These are phyloP conservation scores for Wickerhamomyces ciferrii DNA, from an alignment of 805 yeast species.

Conservation along the genomic window DNA sequence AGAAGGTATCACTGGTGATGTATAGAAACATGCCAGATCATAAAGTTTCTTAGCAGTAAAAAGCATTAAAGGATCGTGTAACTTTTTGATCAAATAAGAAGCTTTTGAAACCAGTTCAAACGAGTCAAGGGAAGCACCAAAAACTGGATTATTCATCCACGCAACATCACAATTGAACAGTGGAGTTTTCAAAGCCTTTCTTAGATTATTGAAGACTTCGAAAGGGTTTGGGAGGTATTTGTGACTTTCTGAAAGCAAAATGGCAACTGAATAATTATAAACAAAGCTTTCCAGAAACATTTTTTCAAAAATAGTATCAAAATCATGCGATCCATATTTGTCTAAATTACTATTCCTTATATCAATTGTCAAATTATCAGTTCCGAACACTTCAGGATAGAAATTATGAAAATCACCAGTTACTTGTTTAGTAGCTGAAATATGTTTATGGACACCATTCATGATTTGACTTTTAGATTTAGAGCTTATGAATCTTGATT, in stretches of 20 bases:
- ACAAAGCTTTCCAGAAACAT: slow-evolving; percentile 40
- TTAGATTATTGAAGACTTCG: slow-evolving; percentile 28
- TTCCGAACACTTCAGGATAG: slow-evolving; percentile 19
- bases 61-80: slow-evolving; percentile 4
- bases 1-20: slow-evolving; percentile 15
- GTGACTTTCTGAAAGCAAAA: slow-evolving; percentile 29
- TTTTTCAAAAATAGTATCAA: slow-evolving; percentile 19
- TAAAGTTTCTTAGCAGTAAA: slow-evolving; percentile 9
- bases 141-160: slow-evolving; percentile 40
- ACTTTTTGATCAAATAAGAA: slow-evolving; percentile 22
- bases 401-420: not conserved
- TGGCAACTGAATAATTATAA: slow-evolving; percentile 33
- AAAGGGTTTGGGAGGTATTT: slow-evolving; percentile 38
- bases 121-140: slow-evolving; percentile 31
- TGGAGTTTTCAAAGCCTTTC: slow-evolving; percentile 27
- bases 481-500: slow-evolving; percentile 17
- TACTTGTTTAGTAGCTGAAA: not conserved
- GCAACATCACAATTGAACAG: slow-evolving; percentile 29
- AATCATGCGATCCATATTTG: not conserved
- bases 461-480: not conserved
- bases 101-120: slow-evolving; percentile 31
- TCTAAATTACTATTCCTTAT: slow-evolving; percentile 11
- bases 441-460: slow-evolving; percentile 1
- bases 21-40: slow-evolving; percentile 12
- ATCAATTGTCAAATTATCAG: slow-evolving; percentile 14